Percentiles rank a stretch among this genome's conserved stretches.
Evolutionary conservation across 805 yeast genomes (phyloP).

Genomic region (Yamadazyma sp.): DNA sequence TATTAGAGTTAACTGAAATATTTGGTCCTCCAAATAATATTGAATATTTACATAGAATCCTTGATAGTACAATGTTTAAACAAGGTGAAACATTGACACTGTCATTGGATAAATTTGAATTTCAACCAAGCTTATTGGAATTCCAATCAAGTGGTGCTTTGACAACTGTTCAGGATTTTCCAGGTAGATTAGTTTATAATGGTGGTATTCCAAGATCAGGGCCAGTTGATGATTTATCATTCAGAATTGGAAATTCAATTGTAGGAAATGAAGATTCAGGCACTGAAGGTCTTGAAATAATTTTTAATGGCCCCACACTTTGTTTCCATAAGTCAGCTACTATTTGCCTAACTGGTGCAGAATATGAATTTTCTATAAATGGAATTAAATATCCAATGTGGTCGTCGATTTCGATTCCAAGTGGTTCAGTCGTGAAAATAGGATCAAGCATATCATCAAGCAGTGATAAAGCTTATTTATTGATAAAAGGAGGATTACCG

Average conservation of each 20-base stretch:
- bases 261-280: constrained; percentile 79
- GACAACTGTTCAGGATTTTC: constrained; percentile 93
- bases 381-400: constrained; percentile 72
- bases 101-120: constrained; percentile 56
- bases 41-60: constrained; percentile 82
- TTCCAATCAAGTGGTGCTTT: constrained; percentile 65
- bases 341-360: constrained; percentile 85
- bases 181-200: constrained; percentile 78
- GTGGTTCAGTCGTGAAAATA: constrained; percentile 33
- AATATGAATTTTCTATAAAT: constrained; percentile 60
- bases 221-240: constrained; percentile 91
- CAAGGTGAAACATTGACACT: constrained; percentile 81
- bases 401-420: constrained; percentile 59
- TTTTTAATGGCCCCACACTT: constrained; percentile 68
- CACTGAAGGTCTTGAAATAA: constrained; percentile 69
- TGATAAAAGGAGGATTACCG: constrained; percentile 92
- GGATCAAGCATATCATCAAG: constrained; percentile 69
- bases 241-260: constrained; percentile 80
- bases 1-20: constrained; percentile 78
- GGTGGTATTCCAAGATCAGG: constrained; percentile 98
- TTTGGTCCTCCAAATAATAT: constrained; percentile 84
- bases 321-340: constrained; percentile 75
- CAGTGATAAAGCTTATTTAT: constrained; percentile 86
- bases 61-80: constrained; percentile 76
- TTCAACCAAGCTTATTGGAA: constrained; percentile 74